Conservation (phyloP, 345 rosid species). For the Eucalyptus marginata region DNA sequence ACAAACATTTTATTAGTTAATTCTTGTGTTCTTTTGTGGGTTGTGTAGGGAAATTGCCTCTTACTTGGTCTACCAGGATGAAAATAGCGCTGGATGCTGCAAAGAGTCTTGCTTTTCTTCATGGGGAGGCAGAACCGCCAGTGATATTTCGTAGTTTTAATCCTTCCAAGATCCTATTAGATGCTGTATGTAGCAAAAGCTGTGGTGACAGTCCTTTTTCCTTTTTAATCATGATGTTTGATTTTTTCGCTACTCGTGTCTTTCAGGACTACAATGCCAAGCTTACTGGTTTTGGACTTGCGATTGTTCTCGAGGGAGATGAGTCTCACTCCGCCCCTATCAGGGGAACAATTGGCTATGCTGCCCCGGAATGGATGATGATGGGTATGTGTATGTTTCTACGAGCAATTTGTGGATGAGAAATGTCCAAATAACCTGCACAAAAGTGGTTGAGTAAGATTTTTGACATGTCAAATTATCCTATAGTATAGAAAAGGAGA, state of each 20-base stretch:
- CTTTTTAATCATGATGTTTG: neutral
- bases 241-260: neutral
- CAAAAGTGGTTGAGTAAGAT: neutral
- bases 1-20: too few relatives aligned
- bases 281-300: neutral
- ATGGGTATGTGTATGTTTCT: constrained; percentile 20
- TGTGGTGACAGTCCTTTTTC: neutral
- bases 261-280: neutral
- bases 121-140: neutral
- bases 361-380: constrained; percentile 61
- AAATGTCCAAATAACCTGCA: neutral
- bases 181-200: neutral
- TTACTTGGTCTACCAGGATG: neutral
- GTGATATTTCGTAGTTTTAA: neutral
- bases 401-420: neutral
- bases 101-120: neutral
- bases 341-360: constrained; percentile 66
- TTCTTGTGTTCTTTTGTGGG: neutral
- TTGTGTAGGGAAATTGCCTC: neutral
- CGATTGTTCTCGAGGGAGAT: constrained; percentile 42
- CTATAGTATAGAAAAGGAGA: too few relatives aligned
- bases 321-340: constrained; percentile 51
- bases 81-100: neutral
- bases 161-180: neutral
- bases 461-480: neutral